Percentiles rank a stretch among this genome's conserved stretches.
Conservation (phyloP, 2,329 filamentous ascomycete species). For the Botrytis cinerea region DNA sequence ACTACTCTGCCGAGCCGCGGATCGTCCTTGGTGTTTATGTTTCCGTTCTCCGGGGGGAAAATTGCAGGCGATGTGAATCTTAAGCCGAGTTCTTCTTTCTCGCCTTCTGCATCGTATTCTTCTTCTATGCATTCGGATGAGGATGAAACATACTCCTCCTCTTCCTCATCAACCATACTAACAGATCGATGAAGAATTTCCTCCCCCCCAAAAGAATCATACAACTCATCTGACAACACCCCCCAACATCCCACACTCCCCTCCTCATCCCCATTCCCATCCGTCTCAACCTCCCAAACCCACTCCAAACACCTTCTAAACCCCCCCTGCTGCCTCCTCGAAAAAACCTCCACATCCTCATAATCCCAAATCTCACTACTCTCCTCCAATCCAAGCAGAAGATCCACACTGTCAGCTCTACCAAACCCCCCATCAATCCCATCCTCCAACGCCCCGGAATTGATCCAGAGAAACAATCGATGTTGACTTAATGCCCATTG, state of each 20-base stretch:
- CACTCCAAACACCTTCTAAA: neutral
- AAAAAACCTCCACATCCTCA: neutral
- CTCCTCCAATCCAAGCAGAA: neutral
- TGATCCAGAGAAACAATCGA: neutral
- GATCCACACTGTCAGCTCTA: neutral
- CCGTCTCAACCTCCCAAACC: neutral
- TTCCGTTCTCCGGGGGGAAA: too few species aligned
- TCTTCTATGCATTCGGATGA: neutral
- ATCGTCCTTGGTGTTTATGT: neutral
- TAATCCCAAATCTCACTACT: neutral
- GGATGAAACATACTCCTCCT: neutral
- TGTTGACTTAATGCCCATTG: neutral
- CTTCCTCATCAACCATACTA: neutral
- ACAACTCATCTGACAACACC: neutral
- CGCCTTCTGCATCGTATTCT: neutral
- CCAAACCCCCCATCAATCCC: neutral
- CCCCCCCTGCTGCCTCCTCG: rapidly evolving
- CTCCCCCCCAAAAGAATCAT: neutral
- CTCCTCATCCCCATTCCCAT: neutral
- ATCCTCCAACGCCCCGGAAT: neutral
- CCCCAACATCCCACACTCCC: neutral
- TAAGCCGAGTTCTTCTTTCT: neutral
- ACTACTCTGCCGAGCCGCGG: neutral
- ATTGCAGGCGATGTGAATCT: too few species aligned
- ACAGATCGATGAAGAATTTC: neutral